Evolutionary conservation across 371 early-diverging fungal genomes (phyloP).

Genomic region (Coemansia sp.): DNA sequence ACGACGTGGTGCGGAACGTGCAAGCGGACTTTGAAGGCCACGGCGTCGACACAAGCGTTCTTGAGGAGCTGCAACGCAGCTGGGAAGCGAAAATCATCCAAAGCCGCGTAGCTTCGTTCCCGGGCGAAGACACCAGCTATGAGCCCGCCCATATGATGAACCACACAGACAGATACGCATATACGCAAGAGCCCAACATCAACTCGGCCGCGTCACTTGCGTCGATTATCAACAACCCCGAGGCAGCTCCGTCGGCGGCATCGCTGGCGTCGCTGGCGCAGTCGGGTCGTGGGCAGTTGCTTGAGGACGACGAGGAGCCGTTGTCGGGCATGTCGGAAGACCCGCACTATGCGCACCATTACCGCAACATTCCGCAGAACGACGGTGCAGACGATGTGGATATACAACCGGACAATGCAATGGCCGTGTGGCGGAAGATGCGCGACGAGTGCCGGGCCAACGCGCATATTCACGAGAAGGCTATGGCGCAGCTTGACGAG

Average conservation of each 20-base stretch:
- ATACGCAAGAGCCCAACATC: conserved; percentile 17
- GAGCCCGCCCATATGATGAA: not conserved
- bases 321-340: conserved; percentile 5
- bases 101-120: conserved; percentile 75
- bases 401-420: not conserved
- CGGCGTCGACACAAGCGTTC: conserved; percentile 84
- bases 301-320: conserved; percentile 37
- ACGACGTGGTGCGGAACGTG: conserved; percentile 89
- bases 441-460: conserved; percentile 22
- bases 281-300: conserved; percentile 41
- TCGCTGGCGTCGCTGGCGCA: conserved; percentile 50
- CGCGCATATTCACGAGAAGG: not conserved
- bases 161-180: conserved; percentile 5
- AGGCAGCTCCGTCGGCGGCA: conserved; percentile 40
- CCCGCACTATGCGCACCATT: conserved; percentile 16
- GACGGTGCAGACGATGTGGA: conserved; percentile 48
- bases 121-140: conserved; percentile 51
- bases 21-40: conserved; percentile 85
- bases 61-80: conserved; percentile 83
- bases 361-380: conserved; percentile 51
- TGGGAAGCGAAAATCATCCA: conserved; percentile 84
- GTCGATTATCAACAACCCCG: conserved; percentile 51
- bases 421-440: conserved; percentile 34
- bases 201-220: conserved; percentile 53
- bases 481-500: no score